Conservation (phyloP, 2,329 filamentous ascomycete genomes). For the Fusarium floridanum region DNA sequence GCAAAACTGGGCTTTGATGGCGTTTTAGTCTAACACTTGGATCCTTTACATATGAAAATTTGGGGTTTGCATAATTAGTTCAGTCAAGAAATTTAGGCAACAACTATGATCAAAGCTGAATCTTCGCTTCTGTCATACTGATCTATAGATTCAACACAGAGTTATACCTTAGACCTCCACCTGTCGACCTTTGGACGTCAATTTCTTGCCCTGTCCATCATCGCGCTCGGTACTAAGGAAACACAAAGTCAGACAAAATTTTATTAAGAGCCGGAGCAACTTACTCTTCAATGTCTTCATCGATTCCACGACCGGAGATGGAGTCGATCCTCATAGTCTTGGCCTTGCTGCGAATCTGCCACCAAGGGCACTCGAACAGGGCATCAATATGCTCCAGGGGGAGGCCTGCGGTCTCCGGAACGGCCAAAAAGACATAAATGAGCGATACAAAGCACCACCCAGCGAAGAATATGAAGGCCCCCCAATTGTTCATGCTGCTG, state of each 20-base stretch:
- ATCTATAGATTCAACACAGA: not conserved
- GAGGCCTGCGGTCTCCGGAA: constrained; percentile 56
- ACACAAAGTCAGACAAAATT: not conserved
- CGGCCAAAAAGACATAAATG: constrained; percentile 54
- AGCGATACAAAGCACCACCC: constrained; percentile 54
- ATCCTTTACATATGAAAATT: not conserved
- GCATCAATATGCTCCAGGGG: constrained; percentile 55
- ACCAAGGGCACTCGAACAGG: constrained; percentile 51
- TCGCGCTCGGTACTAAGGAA: not conserved
- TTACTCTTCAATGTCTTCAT: constrained; percentile 19
- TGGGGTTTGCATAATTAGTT: too few relatives aligned
- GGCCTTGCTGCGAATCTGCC: constrained; percentile 31
- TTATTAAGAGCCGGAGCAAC: not conserved
- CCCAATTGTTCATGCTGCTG: constrained; percentile 53
- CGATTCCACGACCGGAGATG: constrained; percentile 6
- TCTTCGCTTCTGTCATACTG: not conserved
- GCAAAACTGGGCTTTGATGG: not conserved
- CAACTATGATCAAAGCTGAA: not conserved
- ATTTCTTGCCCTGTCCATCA: not conserved
- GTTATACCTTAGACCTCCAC: not conserved
- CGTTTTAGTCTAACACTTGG: not conserved
- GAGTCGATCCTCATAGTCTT: constrained; percentile 9
- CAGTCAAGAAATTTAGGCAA: too few relatives aligned
- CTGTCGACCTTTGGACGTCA: not conserved
- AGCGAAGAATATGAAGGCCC: constrained; percentile 55